A percentile compares a stretch with the other conserved stretches of the same genome.
These are phyloP conservation scores for Xylaria digitata DNA, from an alignment of 2,329 filamentous ascomycete species.

Conservation along the genomic window DNA sequence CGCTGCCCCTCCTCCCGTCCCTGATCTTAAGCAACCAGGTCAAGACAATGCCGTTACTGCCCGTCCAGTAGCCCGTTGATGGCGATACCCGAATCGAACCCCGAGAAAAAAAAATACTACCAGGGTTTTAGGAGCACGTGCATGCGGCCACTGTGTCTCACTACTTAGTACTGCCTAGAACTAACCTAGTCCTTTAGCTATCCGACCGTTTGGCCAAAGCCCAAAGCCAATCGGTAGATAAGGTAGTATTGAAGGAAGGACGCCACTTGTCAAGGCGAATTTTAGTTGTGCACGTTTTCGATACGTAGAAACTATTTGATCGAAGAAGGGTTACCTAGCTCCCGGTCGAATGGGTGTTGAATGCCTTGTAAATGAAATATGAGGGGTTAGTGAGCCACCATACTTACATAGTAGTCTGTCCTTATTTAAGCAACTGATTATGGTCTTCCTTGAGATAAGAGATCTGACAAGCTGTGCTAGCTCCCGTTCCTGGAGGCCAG, in stretches of 20 bases:
- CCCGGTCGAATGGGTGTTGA: too few relatives aligned
- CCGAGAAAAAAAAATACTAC: not conserved
- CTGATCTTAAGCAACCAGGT: not conserved
- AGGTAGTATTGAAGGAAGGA: slow-evolving; percentile 4
- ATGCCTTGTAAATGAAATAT: too few relatives aligned
- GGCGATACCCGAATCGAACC: slow-evolving; percentile 8
- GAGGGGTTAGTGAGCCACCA: too few relatives aligned
- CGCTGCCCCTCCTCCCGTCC: slow-evolving; percentile 9
- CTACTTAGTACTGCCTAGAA: not conserved
- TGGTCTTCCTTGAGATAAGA: too few relatives aligned
- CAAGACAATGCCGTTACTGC: not conserved
- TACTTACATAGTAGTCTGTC: too few relatives aligned
- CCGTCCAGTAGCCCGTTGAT: not conserved
- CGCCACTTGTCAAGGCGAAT: not conserved
- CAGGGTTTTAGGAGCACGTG: not conserved
- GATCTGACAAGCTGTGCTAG: too few relatives aligned
- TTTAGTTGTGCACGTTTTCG: not conserved
- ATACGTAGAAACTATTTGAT: not conserved
- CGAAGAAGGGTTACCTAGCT: not conserved
- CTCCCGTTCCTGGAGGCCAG: too few relatives aligned
- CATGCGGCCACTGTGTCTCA: slow-evolving; percentile 3
- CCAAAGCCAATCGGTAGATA: slow-evolving; percentile 21
- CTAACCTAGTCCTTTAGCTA: not conserved
- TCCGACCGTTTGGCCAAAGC: not conserved
- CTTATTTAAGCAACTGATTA: too few relatives aligned